phyloP scores from a whole-genome alignment of 2,329 filamentous ascomycete genomes.

The Sphaerulina populicola region DNA sequence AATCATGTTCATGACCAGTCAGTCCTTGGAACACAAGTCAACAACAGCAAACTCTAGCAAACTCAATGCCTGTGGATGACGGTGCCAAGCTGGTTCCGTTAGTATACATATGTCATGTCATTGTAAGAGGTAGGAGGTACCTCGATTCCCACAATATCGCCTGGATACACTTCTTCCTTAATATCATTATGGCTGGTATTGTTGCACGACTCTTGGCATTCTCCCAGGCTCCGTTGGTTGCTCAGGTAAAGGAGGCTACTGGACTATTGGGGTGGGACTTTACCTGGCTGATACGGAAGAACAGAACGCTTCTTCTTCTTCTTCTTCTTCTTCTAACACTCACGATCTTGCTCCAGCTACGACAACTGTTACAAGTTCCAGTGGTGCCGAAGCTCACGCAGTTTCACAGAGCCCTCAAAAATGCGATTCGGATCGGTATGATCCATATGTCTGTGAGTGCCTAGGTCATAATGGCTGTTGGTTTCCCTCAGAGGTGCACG shows the following conservation, averaged over 20 bases:
- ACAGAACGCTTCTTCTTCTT: too few relatives aligned
- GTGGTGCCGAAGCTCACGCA: not conserved
- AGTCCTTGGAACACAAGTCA: too few relatives aligned
- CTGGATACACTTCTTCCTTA: too few relatives aligned
- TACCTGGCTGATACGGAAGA: too few relatives aligned
- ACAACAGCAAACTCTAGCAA: too few relatives aligned
- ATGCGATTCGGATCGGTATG: constrained; percentile 17
- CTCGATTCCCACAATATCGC: too few relatives aligned
- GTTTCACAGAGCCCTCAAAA: constrained; percentile 6
- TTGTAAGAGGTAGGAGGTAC: too few relatives aligned
- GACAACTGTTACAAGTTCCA: not conserved
- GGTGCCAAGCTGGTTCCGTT: too few relatives aligned
- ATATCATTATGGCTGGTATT: not conserved
- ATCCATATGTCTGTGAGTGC: constrained; percentile 25
- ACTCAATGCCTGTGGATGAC: too few relatives aligned
- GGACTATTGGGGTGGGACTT: not conserved
- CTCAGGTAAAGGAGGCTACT: not conserved
- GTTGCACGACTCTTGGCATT: not conserved
- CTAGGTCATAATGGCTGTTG: constrained; percentile 24
- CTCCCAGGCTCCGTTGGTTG: not conserved
- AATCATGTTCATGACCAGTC: too few relatives aligned
- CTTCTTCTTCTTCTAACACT: too few relatives aligned
- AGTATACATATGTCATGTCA: too few relatives aligned
- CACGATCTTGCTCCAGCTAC: not conserved
- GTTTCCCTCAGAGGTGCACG: constrained; percentile 17